phyloP scores from a whole-genome alignment of 2,329 filamentous ascomycete species.

The Lecanicillium sp. region DNA sequence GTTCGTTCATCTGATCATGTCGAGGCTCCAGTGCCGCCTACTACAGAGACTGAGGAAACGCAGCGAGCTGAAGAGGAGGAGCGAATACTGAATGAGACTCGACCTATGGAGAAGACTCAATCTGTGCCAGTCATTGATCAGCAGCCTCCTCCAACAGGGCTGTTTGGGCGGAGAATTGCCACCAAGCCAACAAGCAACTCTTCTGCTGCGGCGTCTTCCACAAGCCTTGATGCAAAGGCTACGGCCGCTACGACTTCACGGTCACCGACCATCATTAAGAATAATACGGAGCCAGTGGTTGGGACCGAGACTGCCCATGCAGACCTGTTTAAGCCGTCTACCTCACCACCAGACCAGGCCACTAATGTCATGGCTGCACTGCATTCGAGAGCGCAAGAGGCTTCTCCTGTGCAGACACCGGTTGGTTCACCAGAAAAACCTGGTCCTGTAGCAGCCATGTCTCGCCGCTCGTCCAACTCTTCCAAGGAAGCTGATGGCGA shows the following conservation, averaged over 20 bases:
- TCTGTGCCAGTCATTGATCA: constrained; percentile 37
- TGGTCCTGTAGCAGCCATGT: constrained; percentile 28
- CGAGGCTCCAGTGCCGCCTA: not conserved
- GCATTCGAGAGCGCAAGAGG: constrained; percentile 51
- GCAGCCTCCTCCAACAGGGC: constrained; percentile 25
- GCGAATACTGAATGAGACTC: constrained; percentile 15
- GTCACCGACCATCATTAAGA: constrained; percentile 27
- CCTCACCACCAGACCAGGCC: constrained; percentile 51
- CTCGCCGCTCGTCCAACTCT: constrained; percentile 42
- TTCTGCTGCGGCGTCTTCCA: constrained; percentile 33
- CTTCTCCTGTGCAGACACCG: constrained; percentile 39
- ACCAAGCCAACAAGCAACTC: constrained; percentile 24
- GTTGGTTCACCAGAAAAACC: constrained; percentile 25
- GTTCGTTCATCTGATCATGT: constrained; percentile 19
- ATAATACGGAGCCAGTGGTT: constrained; percentile 55
- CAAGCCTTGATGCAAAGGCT: constrained; percentile 38
- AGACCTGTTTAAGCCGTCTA: constrained; percentile 51
- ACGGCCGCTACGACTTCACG: constrained; percentile 24
- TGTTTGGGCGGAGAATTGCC: constrained; percentile 42
- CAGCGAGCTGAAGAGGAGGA: constrained; percentile 7
- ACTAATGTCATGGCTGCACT: constrained; percentile 59
- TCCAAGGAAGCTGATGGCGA: constrained; percentile 36
- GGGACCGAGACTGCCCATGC: constrained; percentile 59
- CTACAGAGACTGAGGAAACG: too few relatives aligned
- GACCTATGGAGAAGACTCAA: constrained; percentile 47